Evolutionary conservation across 352 stramenopile species (phyloP).

Genomic region (Phytophthora chlamydospora): DNA sequence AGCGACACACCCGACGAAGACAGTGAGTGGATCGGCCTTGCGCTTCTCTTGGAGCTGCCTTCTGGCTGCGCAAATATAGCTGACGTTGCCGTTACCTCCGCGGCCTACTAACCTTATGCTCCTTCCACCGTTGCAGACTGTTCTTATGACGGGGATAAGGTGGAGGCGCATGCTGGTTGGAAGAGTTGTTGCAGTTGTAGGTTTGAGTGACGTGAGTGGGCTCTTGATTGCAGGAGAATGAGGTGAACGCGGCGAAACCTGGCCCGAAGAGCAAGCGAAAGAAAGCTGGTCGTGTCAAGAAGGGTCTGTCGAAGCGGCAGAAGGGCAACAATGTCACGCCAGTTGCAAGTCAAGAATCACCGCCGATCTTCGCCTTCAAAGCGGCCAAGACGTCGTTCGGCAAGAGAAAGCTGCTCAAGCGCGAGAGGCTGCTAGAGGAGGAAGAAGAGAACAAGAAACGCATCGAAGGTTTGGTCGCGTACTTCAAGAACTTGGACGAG

Average conservation of each 20-base stretch:
- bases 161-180: not conserved
- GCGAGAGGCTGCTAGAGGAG: slow-evolving; percentile 38
- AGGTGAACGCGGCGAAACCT: slow-evolving; percentile 22
- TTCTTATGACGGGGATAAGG: slow-evolving; percentile 35
- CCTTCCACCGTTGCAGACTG: slow-evolving; percentile 3
- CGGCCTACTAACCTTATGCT: not conserved
- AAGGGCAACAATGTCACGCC: slow-evolving; percentile 7
- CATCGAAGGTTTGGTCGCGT: slow-evolving; percentile 62
- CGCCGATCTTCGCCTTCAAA: slow-evolving; percentile 60
- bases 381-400: slow-evolving; percentile 51
- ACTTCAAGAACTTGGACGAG: slow-evolving; percentile 68
- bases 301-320: slow-evolving; percentile 18
- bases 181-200: not conserved
- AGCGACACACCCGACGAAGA: slow-evolving; percentile 39
- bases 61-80: slow-evolving; percentile 5
- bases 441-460: slow-evolving; percentile 52
- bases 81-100: not conserved
- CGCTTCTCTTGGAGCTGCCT: not conserved
- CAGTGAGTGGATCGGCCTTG: slow-evolving; percentile 12
- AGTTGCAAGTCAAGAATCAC: slow-evolving; percentile 44
- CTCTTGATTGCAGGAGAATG: slow-evolving; percentile 37
- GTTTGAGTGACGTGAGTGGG: too few relatives aligned
- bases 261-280: slow-evolving; percentile 26
- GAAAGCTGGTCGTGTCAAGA: slow-evolving; percentile 9
- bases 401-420: slow-evolving; percentile 49